Base-by-base conservation (phyloP, 306 rosid species). In the Biancaea sappan region DNA sequence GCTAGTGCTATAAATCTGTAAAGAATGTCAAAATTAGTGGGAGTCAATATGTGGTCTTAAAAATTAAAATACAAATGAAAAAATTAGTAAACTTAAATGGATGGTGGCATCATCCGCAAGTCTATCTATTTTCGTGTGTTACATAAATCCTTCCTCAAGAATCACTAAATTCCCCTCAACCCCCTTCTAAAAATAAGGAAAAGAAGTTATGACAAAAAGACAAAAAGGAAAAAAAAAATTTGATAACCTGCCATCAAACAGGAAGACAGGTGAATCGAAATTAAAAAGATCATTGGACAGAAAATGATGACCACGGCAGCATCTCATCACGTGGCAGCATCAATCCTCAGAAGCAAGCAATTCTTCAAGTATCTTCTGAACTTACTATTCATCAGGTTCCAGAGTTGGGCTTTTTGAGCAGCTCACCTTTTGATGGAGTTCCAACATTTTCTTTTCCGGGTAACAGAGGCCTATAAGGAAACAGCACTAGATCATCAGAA, bases 381-480 rank as follows among this genome's bases (percentile, higher is more conserved):
- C 52, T 82, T 74, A 35, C 84, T 86, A 86, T 15, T 89, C 92
- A 32, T 88, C 92, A 51, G 96, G 70, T 52, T 83, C 86, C 75
- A 81, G 26, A 1, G 98, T 94, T 7, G 98, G 90, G 82, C 85
- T 86, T 74, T 79, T 82, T 56, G 84, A 69, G 79, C 98, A 94
- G 87, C 85, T 88, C 35, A 91, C 94, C 68, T 43, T 79, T 80
- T 81, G 74, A 85, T 94, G 97, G 46, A 94, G 96, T 86, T 94
- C 97, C 87, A 94, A 54, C 82, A 94, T 76, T 81, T 73, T 88
- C 79, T 79, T 74, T 83, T 94, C 97, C 7, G 98, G 96, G 63
- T 90, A 77, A 80, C 98, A 94, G 38, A 94, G 96, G 74, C 98
- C 98, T 94, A 87, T 69, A 63, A 15, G 41, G 66, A 80, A 75